Base-by-base conservation (phyloP, 768 basidiomycete genomes). In the Suillus fuscotomentosus region DNA sequence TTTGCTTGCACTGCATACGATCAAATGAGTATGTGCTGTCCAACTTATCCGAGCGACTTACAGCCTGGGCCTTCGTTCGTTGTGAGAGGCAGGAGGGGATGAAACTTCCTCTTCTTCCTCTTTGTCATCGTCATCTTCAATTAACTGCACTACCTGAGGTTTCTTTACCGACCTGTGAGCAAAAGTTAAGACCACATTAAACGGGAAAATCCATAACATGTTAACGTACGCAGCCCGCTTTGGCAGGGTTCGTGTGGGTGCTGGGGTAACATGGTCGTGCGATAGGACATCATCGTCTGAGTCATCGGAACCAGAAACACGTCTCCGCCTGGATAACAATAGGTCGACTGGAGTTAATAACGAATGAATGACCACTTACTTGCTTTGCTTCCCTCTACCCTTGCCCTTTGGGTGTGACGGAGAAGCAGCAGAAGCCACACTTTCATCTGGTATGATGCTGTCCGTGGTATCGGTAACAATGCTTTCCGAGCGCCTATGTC, bases 401-500 rank as follows among this genome's bases (percentile, higher is more conserved):
- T 65, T 71, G 2, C 74, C 63, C 43, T 71, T 77, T 47, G 59
- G 60, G 13, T 66, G 66, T 17, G 67, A 73, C 13, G 51, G 60
- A 24, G 68, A 65, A 60, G 74, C 70, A n/a, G 72, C 75, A 66
- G 78, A 76, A 6, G 80, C 77, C 0, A 70, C 67, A 24, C 54
- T 70, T 14, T 75, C 73, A 11, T 77, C 78, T 39, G 78, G 77
- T 39, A 79, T 79, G 6, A 79, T 82, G 31, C 77, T 81, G 34
- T 69, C 77, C 34, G 82, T 78, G 43, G 74, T 68, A 22, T 72
- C 74, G n/a, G 81, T 89, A 14, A 77, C 71, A 47, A 87, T 76
- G 61, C 89, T 90, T 61, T 80, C 80, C 1, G 89, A 89, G 53
- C 89, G 81, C 66, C 88, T 90, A 67, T 24, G 31, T 5, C n/a